Conservation (phyloP, 441 rosid species). For the Melastoma candidum region DNA sequence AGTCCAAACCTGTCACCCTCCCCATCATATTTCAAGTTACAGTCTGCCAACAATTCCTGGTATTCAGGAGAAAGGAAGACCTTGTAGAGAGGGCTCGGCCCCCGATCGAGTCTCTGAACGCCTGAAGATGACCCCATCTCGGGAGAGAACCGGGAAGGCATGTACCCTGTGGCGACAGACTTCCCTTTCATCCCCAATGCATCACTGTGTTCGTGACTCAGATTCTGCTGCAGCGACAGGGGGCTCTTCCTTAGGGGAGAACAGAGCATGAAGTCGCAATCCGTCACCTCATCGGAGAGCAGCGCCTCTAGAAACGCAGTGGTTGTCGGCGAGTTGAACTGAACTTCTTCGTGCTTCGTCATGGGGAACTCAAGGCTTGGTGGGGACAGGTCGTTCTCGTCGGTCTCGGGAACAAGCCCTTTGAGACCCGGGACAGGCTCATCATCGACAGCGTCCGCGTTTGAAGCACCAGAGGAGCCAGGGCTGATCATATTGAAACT, state of each 20-base stretch:
- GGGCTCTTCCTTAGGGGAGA: conserved; percentile 38
- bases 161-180: conserved; percentile 23
- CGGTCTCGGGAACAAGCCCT: conserved; percentile 18
- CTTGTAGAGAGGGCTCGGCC: conserved; percentile 37
- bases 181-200: conserved; percentile 28
- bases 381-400: conserved; percentile 28
- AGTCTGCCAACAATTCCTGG: neutral
- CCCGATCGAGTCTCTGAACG: conserved; percentile 20
- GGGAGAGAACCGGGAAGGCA: conserved; percentile 34
- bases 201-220: conserved; percentile 5
- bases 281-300: conserved; percentile 40
- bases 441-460: too few relatives aligned
- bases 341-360: conserved; percentile 31
- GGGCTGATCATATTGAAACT: too few relatives aligned
- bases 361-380: conserved; percentile 38
- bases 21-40: neutral
- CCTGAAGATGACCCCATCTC: conserved; percentile 25
- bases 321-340: conserved; percentile 39
- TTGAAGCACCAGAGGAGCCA: too few relatives aligned
- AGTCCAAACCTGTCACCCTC: neutral
- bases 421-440: too few relatives aligned
- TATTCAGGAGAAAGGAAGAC: neutral
- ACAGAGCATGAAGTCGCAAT: conserved; percentile 46
- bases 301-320: conserved; percentile 42
- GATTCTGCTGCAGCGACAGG: conserved; percentile 21